Evolutionary conservation across 2,329 filamentous ascomycete species (phyloP).

Genomic region (Akanthomyces dipterigenus): DNA sequence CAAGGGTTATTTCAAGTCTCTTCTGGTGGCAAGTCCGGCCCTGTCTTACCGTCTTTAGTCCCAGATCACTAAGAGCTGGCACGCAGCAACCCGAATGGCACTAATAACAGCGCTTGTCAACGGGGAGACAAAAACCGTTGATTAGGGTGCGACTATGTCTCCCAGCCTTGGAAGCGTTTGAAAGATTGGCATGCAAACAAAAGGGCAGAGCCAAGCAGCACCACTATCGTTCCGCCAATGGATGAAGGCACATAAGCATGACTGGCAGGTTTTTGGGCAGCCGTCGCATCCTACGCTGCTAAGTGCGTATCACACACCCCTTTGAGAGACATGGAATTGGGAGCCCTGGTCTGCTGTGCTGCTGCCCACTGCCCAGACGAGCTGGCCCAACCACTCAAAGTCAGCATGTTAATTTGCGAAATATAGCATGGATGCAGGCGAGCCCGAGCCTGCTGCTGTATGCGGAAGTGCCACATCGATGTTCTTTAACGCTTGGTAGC

Average conservation of each 20-base stretch:
- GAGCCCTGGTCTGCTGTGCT: not conserved
- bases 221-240: not conserved
- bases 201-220: not conserved
- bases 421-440: not conserved
- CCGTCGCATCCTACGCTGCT: conserved; percentile 3
- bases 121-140: not conserved
- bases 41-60: conserved; percentile 1
- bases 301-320: conserved; percentile 1
- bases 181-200: not conserved
- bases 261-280: not conserved
- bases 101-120: conserved; percentile 6
- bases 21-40: not conserved
- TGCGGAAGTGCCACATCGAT: not conserved
- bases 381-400: not conserved
- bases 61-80: conserved; percentile 4
- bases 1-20: not conserved
- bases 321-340: not conserved
- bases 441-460: not conserved
- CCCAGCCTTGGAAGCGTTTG: not conserved
- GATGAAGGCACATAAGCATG: not conserved
- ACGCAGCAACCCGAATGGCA: not conserved
- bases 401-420: not conserved
- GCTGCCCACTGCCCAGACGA: not conserved
- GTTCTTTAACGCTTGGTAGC: not conserved
- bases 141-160: not conserved